Evolutionary conservation across 345 rosid species (phyloP).

Genomic region (Ceriops tagal): DNA sequence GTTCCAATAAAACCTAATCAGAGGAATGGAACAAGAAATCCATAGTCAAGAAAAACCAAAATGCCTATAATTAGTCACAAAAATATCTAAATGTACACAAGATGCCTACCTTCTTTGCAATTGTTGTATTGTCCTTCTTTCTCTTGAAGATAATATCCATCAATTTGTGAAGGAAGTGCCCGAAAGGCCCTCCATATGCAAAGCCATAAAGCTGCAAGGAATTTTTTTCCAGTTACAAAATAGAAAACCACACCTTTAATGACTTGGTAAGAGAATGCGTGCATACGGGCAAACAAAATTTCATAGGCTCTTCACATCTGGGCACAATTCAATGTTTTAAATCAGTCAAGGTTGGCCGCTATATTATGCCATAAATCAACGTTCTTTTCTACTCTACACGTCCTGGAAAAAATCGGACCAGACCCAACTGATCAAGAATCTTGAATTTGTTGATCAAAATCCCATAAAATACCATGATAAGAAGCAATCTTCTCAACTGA

Average conservation of each 20-base stretch:
- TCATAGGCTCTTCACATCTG: too few species aligned
- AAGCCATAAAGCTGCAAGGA: slow-evolving; percentile 72
- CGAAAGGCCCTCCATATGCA: slow-evolving; percentile 86
- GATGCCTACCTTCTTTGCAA: slow-evolving; percentile 65
- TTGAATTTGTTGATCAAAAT: neutral
- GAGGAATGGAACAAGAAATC: neutral
- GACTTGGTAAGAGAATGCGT: too few species aligned
- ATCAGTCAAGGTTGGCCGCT: too few species aligned
- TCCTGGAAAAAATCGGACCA: neutral
- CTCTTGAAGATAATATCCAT: slow-evolving; percentile 74
- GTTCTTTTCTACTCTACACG: neutral
- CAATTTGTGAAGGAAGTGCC: slow-evolving; percentile 78
- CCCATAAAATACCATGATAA: slow-evolving; percentile 51
- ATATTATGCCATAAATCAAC: too few species aligned
- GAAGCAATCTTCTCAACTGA: slow-evolving; percentile 66
- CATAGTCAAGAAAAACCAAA: neutral
- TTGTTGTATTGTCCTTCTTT: slow-evolving; percentile 65
- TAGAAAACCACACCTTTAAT: too few species aligned
- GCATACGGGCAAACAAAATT: too few species aligned
- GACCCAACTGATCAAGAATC: neutral
- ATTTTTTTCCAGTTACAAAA: neutral
- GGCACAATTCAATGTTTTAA: too few species aligned
- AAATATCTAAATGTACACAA: neutral
- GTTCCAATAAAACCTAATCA: slow-evolving; percentile 78
- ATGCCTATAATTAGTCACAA: neutral